Evolutionary conservation across 2,329 filamentous ascomycete genomes (phyloP).

Genomic region (Hypoxylon sp.): DNA sequence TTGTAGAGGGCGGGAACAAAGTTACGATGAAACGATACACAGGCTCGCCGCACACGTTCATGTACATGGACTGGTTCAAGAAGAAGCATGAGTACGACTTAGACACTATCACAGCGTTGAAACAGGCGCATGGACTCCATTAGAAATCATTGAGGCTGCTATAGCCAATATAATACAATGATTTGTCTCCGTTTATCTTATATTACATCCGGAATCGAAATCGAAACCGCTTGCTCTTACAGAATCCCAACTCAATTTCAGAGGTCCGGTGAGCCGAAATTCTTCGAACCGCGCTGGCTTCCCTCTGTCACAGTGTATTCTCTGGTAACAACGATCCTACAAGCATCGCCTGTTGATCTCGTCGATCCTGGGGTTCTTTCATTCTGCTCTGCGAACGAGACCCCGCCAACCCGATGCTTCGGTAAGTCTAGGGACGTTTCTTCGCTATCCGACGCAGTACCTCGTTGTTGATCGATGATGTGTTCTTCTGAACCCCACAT

Average conservation of each 20-base stretch:
- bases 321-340: constrained; percentile 39
- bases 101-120: constrained; percentile 51
- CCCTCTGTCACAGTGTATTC: constrained; percentile 40
- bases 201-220: neutral
- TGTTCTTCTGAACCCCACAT: constrained; percentile 41
- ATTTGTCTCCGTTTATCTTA: neutral
- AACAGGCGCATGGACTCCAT: constrained; percentile 47
- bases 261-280: neutral
- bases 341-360: neutral
- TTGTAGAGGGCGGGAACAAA: constrained; percentile 59
- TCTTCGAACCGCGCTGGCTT: constrained; percentile 1
- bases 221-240: neutral
- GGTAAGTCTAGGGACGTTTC: constrained; percentile 20
- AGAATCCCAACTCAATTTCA: neutral
- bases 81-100: constrained; percentile 53
- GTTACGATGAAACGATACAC: constrained; percentile 60
- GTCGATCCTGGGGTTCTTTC: neutral
- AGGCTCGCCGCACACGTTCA: constrained; percentile 63
- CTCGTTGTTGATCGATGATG: constrained; percentile 19
- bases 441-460: neutral
- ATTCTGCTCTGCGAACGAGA: constrained; percentile 7
- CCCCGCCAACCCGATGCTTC: constrained; percentile 13
- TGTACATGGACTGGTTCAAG: constrained; percentile 48
- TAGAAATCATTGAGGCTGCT: neutral
- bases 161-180: neutral